Evolutionary conservation across 2,329 filamentous ascomycete species (phyloP), one percentile per base, ranked within the genome.

Genomic region (Cladophialophora psammophila): DNA sequence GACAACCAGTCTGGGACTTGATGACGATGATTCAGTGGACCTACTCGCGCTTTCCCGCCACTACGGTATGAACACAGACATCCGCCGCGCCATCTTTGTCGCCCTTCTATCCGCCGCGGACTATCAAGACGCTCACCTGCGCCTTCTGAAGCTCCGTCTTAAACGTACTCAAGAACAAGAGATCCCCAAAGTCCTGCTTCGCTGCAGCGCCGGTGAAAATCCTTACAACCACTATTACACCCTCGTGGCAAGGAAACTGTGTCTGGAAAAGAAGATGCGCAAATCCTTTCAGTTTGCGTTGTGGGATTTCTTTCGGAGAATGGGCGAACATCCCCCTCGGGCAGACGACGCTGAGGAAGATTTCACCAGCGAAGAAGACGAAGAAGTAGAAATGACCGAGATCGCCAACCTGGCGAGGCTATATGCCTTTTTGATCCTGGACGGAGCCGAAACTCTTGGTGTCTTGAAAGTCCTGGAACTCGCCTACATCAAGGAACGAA

Each of bases 211-310:
- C 52, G 90, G 91, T 2, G 95, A 98, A 79, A 84, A 90, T 64
- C 84, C 85, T 0, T 96, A 97, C 79, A 99, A 99, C 74, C 92
- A 91, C 0, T 99, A 96, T 80, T 99, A 99, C 76, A 91, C 92
- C 0, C 83, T 97, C 0, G 89, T 99, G 42, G 93, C 93, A 9
- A 87, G 87, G 56, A 89, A 90, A 70, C 84, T 97, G 8, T 96
- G 93, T 74, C 83, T 77, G 18, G 91, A 94, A 67, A 88, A 88
- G 71, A 88, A 89, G 73, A 85, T 96, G 72, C 88, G 88, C 68
- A 94, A 94, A 80, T 90, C 92, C 1, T 96, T 98, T 76, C 92
- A 95, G 76, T 93, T 94, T 74, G 88, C 90, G 7, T 82, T 98
- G 0, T 96, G 94, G 89, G 92, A 91, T 72, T 83, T 94, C 9